A percentile compares a stretch with the other conserved stretches of the same genome.
Evolutionary conservation across 805 yeast genomes (phyloP).

Genomic region (Barnettozyma populi): DNA sequence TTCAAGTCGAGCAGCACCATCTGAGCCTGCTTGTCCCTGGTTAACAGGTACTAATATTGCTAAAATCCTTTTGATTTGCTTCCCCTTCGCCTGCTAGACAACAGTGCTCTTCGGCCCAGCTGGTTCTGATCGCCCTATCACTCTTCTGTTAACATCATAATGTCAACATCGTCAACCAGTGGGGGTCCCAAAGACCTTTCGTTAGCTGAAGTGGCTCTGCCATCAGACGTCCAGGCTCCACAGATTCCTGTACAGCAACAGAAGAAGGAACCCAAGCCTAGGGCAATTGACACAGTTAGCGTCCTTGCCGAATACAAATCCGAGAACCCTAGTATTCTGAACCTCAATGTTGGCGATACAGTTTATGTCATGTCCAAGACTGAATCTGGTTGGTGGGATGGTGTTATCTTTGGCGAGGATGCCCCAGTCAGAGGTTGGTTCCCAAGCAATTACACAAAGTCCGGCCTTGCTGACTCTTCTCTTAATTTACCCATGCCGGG

Average conservation of each 20-base stretch:
- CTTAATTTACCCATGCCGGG: background rate
- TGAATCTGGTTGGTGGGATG: conserved; percentile 86
- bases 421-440: conserved; percentile 72
- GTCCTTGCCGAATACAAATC: conserved; percentile 53
- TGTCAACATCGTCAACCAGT: background rate
- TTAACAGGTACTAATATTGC: background rate
- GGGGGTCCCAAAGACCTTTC: conserved; percentile 3
- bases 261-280: background rate
- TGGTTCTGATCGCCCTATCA: conserved; percentile 3
- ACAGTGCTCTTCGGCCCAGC: background rate
- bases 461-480: conserved; percentile 1
- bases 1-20: background rate
- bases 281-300: conserved; percentile 50
- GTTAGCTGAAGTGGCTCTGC: background rate
- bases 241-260: background rate
- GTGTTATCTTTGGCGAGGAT: conserved; percentile 36
- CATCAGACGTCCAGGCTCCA: background rate
- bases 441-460: conserved; percentile 58
- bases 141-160: background rate
- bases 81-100: background rate
- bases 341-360: conserved; percentile 59
- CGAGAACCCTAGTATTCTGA: conserved; percentile 46
- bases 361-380: conserved; percentile 62
- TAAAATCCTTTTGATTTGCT: background rate
- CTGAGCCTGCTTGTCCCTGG: background rate